Evolutionary conservation across 192 early-diverging fungal genomes (phyloP).

Genomic region (Radiomyces spectabilis): DNA sequence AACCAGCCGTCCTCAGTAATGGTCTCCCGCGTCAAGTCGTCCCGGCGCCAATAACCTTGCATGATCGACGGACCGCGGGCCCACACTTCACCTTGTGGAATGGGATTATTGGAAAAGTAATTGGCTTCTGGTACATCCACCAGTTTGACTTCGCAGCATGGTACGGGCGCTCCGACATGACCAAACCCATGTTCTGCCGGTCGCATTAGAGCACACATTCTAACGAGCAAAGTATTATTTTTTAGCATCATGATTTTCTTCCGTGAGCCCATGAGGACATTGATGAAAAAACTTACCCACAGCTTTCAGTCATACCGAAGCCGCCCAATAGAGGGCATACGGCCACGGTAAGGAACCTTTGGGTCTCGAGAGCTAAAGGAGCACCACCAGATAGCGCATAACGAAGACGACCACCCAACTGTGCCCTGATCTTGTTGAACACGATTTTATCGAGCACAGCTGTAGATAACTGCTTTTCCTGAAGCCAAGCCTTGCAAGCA

Average conservation of each 20-base stretch:
- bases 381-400: constrained; percentile 85
- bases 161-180: constrained; percentile 68
- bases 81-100: constrained; percentile 72
- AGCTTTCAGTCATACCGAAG: constrained; percentile 58
- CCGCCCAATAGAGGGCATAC: constrained; percentile 81
- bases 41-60: constrained; percentile 68
- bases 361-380: constrained; percentile 79
- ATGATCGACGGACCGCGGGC: constrained; percentile 70
- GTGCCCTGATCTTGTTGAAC: constrained; percentile 74
- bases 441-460: constrained; percentile 66
- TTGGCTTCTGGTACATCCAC: constrained; percentile 54
- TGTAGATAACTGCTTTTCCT: constrained; percentile 56
- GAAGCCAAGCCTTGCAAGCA: constrained; percentile 60
- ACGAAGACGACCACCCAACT: constrained; percentile 80
- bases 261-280: too few species aligned
- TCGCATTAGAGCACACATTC: constrained; percentile 14
- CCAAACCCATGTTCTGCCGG: constrained; percentile 47
- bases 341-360: constrained; percentile 69
- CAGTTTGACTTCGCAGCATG: constrained; percentile 68
- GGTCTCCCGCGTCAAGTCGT: constrained; percentile 53
- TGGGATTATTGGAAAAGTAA: constrained; percentile 50
- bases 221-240: too few species aligned
- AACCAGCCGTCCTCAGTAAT: constrained; percentile 76
- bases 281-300: background rate
- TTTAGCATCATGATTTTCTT: too few species aligned